These are phyloP conservation scores for Aspergillus neoniger DNA, from an alignment of 2,329 filamentous ascomycete genomes.

Conservation along the genomic window DNA sequence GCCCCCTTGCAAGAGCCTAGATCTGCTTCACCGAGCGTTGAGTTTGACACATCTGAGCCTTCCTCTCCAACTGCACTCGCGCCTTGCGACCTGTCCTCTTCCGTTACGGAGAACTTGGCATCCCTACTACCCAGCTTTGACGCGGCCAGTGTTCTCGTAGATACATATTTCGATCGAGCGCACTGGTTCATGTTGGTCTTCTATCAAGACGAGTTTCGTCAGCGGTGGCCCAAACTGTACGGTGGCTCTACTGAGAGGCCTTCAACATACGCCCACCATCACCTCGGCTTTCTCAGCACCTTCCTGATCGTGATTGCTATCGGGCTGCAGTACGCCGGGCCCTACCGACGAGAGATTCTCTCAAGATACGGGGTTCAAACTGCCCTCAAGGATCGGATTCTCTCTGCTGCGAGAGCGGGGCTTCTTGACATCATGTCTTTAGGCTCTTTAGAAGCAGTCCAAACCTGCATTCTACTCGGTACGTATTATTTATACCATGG, in stretches of 20 bases:
- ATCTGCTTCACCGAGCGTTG: neutral
- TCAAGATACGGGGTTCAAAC: constrained; percentile 1
- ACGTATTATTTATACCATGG: constrained; percentile 44
- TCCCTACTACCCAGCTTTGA: constrained; percentile 26
- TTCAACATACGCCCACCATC: neutral
- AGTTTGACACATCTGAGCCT: neutral
- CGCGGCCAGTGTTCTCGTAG: constrained; percentile 29
- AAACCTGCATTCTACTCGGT: constrained; percentile 40
- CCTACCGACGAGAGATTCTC: constrained; percentile 14
- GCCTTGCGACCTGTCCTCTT: neutral
- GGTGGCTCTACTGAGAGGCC: neutral
- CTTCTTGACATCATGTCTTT: constrained; percentile 29
- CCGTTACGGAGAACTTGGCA: constrained; percentile 13
- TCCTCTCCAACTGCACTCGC: neutral
- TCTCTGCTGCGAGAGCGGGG: constrained; percentile 15
- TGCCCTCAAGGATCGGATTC: constrained; percentile 18
- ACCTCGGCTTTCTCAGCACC: constrained; percentile 20
- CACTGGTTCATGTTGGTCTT: constrained; percentile 46
- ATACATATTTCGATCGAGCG: constrained; percentile 43
- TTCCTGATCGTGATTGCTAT: constrained; percentile 30
- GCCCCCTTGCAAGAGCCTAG: neutral
- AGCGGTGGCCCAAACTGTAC: constrained; percentile 23
- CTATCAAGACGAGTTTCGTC: constrained; percentile 36
- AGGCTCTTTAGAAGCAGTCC: constrained; percentile 33
- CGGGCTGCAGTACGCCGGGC: constrained; percentile 25